These are phyloP conservation scores for Boletus mariae DNA, from an alignment of 1,284 basidiomycete genomes.

Conservation along the genomic window DNA sequence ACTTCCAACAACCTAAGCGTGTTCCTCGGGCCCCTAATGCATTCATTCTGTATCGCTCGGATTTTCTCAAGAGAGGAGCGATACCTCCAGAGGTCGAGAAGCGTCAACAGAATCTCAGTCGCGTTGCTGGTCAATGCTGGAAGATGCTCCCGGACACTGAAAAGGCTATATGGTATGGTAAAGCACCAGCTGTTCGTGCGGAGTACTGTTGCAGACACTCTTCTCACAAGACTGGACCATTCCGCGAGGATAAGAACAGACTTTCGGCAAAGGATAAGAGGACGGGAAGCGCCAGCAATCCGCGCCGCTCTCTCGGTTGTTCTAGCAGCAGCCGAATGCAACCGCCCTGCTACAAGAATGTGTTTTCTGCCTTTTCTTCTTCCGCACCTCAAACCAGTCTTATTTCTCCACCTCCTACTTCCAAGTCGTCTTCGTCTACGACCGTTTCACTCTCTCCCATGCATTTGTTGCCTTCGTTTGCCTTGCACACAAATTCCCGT, in stretches of 20 bases:
- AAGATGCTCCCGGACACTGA: conserved; percentile 40
- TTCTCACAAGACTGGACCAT: conserved; percentile 44
- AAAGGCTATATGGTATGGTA: conserved; percentile 43
- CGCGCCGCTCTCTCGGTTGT: conserved; percentile 1
- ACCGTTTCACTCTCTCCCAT: conserved; percentile 5
- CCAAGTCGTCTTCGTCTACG: conserved; percentile 1
- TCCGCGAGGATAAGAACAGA: conserved; percentile 31
- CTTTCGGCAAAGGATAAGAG: background rate
- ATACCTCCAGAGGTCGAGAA: conserved; percentile 41
- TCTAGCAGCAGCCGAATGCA: conserved; percentile 2
- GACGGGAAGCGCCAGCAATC: background rate
- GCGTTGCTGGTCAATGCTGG: conserved; percentile 55
- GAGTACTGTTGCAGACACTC: conserved; percentile 43
- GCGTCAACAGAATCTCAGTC: conserved; percentile 58
- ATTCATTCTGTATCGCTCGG: conserved; percentile 79
- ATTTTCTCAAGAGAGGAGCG: conserved; percentile 49
- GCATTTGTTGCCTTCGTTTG: conserved; percentile 8
- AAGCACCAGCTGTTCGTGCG: conserved; percentile 37
- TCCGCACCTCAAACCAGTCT: background rate
- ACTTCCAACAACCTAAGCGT: conserved; percentile 29
- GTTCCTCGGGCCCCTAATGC: conserved; percentile 78
- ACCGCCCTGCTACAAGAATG: conserved; percentile 9
- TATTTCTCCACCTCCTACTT: conserved; percentile 1
- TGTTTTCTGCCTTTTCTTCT: conserved; percentile 11
- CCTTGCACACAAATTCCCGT: background rate